Evolutionary conservation across 1,284 basidiomycete species (phyloP), one percentile per base, ranked within the genome.

Genomic region (Cutaneotrichosporon dermatis): DNA sequence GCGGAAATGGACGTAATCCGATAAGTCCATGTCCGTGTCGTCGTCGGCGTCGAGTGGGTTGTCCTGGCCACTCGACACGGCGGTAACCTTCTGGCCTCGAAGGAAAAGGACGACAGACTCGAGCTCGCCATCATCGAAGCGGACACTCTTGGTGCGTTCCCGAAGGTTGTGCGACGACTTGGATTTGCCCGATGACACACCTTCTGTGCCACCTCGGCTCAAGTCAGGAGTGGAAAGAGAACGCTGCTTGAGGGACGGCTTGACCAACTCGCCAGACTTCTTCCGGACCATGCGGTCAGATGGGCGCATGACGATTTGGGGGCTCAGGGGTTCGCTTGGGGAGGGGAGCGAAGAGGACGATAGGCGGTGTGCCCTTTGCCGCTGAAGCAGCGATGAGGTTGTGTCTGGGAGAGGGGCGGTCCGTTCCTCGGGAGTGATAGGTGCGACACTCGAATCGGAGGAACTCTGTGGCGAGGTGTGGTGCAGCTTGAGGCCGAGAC

Each of bases 231-330:
- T 79, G 16, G 76, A 79, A 68, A 73, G 69, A n/a, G 75, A 77
- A 43, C 75, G 70, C 40, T 64, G 65, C 61, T 79, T 79, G 40
- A 79, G 69, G 1, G 76, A 76, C 2, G 78, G 71, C 60, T 78
- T 79, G 61, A 79, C 75, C 57, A 79, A 67, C 59, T 79, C 77
- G 46, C 78, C 78, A 1, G 75, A 77, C 65, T 79, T 79, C 54
- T 79, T 79, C 49, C 78, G 70, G 44, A 79, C 72, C 68, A 75
- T 45, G 61, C 63, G 11, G 59, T 50, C 10, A 60, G 44, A n/a
- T n/a, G 34, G 53, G 56, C 10, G 70, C 69, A 40, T 63, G 13
- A 25, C 11, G 43, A 33, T 4, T 36, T 48, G 44, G 16, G 40
- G 51, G 51, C 36, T n/a, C 9, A 39, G 39, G 5, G 39, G 51